A percentile compares a stretch with the other conserved stretches of the same genome.
Conservation (phyloP, 306 rosid genomes). For the Rosa rugosa region DNA sequence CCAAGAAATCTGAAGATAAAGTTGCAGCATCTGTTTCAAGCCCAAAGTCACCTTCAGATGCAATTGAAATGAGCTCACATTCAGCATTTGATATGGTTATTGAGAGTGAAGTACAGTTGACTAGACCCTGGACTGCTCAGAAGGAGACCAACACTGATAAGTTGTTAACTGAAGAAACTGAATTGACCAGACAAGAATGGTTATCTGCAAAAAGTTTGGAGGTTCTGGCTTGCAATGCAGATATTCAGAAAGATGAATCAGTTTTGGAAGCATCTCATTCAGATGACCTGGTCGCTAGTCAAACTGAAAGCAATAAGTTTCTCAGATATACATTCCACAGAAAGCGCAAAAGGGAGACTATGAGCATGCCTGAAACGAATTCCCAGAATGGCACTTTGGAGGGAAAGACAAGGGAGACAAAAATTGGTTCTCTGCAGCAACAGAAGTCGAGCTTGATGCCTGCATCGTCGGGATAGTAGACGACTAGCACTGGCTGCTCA, state of each 20-base stretch:
- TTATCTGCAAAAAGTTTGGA: slow-evolving; percentile 37
- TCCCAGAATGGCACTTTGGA: slow-evolving; percentile 40
- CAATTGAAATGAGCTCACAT: slow-evolving; percentile 32
- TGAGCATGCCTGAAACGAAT: slow-evolving; percentile 40
- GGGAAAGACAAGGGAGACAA: slow-evolving; percentile 44
- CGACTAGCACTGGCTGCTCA: slow-evolving; percentile 69
- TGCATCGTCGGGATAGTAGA: slow-evolving; percentile 54
- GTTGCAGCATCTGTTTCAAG: slow-evolving; percentile 32
- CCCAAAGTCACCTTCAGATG: slow-evolving; percentile 19
- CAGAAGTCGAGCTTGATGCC: slow-evolving; percentile 48
- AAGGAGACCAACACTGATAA: slow-evolving; percentile 36
- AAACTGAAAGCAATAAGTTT: slow-evolving; percentile 46
- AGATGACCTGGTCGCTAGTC: slow-evolving; percentile 44
- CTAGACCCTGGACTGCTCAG: slow-evolving; percentile 40
- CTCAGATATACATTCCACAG: slow-evolving; percentile 77
- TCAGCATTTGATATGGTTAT: slow-evolving; percentile 32
- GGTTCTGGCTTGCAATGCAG: slow-evolving; percentile 37
- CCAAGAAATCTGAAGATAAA: slow-evolving; percentile 34
- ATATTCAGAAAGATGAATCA: slow-evolving; percentile 33
- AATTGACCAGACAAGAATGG: slow-evolving; percentile 44
- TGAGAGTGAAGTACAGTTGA: slow-evolving; percentile 33
- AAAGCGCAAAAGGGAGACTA: slow-evolving; percentile 69
- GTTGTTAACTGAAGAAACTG: slow-evolving; percentile 38
- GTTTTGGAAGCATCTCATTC: slow-evolving; percentile 40
- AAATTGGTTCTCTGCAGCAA: slow-evolving; percentile 44